Evolutionary conservation across 1,284 basidiomycete species (phyloP), one percentile per base, ranked within the genome.

Genomic region (Laetiporus sulphureus): DNA sequence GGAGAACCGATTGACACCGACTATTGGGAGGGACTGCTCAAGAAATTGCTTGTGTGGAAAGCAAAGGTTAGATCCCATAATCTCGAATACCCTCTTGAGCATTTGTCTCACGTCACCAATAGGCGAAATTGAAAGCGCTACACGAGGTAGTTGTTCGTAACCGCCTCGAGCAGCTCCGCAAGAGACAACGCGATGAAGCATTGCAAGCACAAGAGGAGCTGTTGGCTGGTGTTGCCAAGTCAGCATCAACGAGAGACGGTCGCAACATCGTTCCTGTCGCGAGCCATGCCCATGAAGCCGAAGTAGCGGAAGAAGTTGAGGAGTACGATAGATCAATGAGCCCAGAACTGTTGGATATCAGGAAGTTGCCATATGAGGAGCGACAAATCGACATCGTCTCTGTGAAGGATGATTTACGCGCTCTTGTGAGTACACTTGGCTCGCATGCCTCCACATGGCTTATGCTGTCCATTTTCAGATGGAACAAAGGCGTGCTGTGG

Each of bases 111-210:
- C 29, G 39, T 32, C 45, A 42, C 23, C 4, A 21, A 43, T 45
- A 93, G 89, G 87, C 91, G 6, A 94, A 94, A 56, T 74, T 99
- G 36, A 89, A 91, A 58, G 79, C 75, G 46, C 74, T 98, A 47
- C 96, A 99, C 61, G 93, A 98, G 67, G 85, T 95, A 19, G 93
- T 99, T 4, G 85, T 99, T 33, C 83, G 90, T 43, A 99, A 99
- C 59, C 80, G 96, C 32, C 71, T 99, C 15, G 95, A 98, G 57
- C 92, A 97, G 56, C 77, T 99, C 41, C 87, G 94, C 48, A 93
- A 93, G 60, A 80, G 85, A 41, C 96, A 99, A 63, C 79, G 95
- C 40, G 91, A 97, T 54, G 94, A 98, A 59, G 96, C 95, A 1
- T 64, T 91, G 34, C 85, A 87, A 55, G 92, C 93, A 1, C 90